Base-by-base conservation (phyloP, 1,284 basidiomycete species). In the Ceratobasidium sp. region DNA sequence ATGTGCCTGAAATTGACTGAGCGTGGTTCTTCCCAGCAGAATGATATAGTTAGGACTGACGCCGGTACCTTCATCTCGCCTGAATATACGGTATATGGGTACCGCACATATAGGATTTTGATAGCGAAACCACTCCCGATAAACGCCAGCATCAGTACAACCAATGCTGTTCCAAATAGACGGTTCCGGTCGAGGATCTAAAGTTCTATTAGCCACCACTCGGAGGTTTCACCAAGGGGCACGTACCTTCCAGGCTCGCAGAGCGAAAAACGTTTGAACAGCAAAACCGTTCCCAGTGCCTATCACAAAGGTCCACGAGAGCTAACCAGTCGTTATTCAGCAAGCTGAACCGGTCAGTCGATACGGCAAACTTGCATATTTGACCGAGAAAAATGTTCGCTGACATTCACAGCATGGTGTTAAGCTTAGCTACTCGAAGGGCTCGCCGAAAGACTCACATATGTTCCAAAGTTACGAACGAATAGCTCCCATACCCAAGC, bases 401-500 rank as follows among this genome's bases (percentile, higher is more conserved):
- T 64, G 8, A 5, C 3, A 1, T 14, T 6, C 13, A 29, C 46
- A 19, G 19, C 2, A 31, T 8, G 7, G 19, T 7, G 19, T 39
- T 22, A 46, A 39, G 19, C 16, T n/a, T 22, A 7, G 19, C 5
- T 24, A 13, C 19, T 22, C 22, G n/a, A 13, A 34, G 31, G 16
- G 6, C 11, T 41, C 27, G 19, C 19, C 11, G 37, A 49, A 24
- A 22, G 27, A 64, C 62, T 64, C 48, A 64, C 62, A 24, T 64
- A 64, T 29, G 62, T 64, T 22, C 62, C 62, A 64, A 64, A 64
- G 27, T 64, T 48, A 7, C 24, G 7, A 13, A 64, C 62, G 27
- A 64, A 64, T 2, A 64, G 39, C 16, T 64, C 62, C 62, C 62
- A 64, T 19, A 64, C 43, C 62, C 62, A 64, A 48, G 46, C 62